Evolutionary conservation across 2,329 filamentous ascomycete genomes (phyloP).

Genomic region (Aspergillus intermedius): DNA sequence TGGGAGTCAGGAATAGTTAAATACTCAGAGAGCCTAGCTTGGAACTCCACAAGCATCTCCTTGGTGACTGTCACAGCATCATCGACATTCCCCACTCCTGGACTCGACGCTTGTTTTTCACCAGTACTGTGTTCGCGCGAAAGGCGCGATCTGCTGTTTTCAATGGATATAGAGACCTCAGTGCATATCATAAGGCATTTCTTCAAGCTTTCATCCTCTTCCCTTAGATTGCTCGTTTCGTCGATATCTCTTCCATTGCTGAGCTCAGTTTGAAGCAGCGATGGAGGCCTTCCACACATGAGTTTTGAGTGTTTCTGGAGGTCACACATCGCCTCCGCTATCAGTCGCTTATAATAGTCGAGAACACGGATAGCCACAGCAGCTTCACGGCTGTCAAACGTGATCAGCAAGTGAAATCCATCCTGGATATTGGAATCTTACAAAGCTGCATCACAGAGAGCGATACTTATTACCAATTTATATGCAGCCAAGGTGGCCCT

Average conservation of each 20-base stretch:
- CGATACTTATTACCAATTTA: constrained; percentile 22
- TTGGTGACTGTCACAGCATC: constrained; percentile 1
- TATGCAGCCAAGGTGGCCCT: constrained; percentile 14
- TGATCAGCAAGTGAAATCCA: background rate
- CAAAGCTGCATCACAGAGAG: constrained; percentile 21
- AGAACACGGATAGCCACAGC: constrained; percentile 17
- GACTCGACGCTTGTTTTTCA: background rate
- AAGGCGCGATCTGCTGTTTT: constrained; percentile 12
- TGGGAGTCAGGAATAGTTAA: constrained; percentile 15
- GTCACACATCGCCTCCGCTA: constrained; percentile 27
- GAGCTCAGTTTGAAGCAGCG: too few species aligned
- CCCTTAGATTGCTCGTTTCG: constrained; percentile 14
- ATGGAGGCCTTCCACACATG: constrained; percentile 19
- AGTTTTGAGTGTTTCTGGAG: constrained; percentile 28
- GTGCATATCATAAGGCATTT: constrained; percentile 31
- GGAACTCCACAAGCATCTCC: constrained; percentile 9
- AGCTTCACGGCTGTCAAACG: constrained; percentile 11
- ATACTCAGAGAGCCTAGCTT: constrained; percentile 14
- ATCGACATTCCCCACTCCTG: background rate
- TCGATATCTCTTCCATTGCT: constrained; percentile 10
- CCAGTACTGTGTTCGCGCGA: background rate
- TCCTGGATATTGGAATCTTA: constrained; percentile 9
- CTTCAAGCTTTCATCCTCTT: constrained; percentile 30
- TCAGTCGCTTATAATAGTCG: constrained; percentile 28
- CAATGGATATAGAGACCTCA: constrained; percentile 27